Evolutionary conservation across 495 filamentous ascomycete genomes (phyloP).

Genomic region (Aspergillus wentii): DNA sequence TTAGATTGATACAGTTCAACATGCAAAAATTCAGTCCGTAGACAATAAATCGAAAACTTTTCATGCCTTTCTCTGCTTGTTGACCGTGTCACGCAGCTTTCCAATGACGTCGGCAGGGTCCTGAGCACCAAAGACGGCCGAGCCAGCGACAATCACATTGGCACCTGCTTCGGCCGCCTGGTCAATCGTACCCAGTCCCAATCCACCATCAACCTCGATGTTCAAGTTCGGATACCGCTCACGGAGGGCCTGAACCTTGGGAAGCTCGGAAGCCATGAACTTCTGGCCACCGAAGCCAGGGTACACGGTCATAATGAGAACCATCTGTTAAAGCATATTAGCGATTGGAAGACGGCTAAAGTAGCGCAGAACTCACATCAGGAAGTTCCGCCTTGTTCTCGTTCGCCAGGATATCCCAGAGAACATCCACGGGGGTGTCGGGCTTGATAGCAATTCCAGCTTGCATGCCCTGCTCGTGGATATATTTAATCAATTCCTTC

Average conservation of each 20-base stretch:
- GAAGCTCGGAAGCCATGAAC: constrained; percentile 93
- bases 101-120: constrained; percentile 82
- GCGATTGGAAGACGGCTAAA: constrained; percentile 4
- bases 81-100: constrained; percentile 72
- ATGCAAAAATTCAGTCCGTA: too few relatives aligned
- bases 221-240: constrained; percentile 83
- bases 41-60: too few relatives aligned
- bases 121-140: constrained; percentile 88
- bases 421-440: constrained; percentile 79
- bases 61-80: constrained; percentile 44
- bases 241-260: constrained; percentile 83
- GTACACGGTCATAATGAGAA: constrained; percentile 96
- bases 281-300: constrained; percentile 97
- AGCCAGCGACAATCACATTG: constrained; percentile 98
- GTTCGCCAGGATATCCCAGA: constrained; percentile 82
- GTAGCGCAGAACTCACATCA: constrained; percentile 61
- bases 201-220: constrained; percentile 94
- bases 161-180: constrained; percentile 93
- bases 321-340: constrained; percentile 62
- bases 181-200: constrained; percentile 85
- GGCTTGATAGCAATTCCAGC: constrained; percentile 97
- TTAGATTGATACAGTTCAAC: too few relatives aligned
- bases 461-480: constrained; percentile 83
- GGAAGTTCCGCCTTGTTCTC: constrained; percentile 68
- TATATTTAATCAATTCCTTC: constrained; percentile 78